A percentile compares a stretch with the other conserved stretches of the same genome.
Conservation (phyloP, 352 stramenopile genomes). For the Nannochloropsis limnetica region DNA sequence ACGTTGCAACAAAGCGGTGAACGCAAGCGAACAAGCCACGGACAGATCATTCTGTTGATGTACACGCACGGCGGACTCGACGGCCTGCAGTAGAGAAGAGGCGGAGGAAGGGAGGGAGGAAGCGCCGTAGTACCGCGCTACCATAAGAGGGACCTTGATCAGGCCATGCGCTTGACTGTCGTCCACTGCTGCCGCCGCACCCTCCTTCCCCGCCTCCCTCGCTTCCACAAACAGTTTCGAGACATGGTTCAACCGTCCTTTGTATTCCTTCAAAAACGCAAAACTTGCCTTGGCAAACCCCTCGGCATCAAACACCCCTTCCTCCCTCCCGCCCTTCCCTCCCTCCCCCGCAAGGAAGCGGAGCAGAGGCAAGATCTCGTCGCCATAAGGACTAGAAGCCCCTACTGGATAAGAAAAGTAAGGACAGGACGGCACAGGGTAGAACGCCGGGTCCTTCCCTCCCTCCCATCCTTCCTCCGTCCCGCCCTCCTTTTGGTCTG, state of each 20-base stretch:
- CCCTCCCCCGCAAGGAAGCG: not conserved
- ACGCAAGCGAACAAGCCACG: not conserved
- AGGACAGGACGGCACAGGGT: not conserved
- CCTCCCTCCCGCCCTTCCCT: not conserved
- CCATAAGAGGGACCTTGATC: conserved; percentile 13
- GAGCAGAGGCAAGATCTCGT: not conserved
- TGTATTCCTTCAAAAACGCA: conserved; percentile 3
- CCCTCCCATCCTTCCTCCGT: not conserved
- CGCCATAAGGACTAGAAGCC: not conserved
- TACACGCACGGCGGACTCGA: not conserved
- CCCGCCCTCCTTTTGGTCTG: not conserved
- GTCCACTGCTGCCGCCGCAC: not conserved
- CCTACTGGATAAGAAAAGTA: not conserved
- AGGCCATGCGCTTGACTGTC: conserved; percentile 26
- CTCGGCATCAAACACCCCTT: not conserved
- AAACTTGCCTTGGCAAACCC: not conserved
- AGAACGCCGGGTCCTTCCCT: not conserved
- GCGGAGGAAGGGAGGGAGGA: not conserved
- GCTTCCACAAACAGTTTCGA: conserved; percentile 16
- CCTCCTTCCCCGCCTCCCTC: conserved; percentile 4
- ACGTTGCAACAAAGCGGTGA: not conserved
- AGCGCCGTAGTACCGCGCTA: not conserved
- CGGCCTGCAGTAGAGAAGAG: not conserved
- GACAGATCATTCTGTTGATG: not conserved
- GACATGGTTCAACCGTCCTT: not conserved